phyloP scores from a whole-genome alignment of 208 protist species.

The Blastocrithidia nonstop region DNA sequence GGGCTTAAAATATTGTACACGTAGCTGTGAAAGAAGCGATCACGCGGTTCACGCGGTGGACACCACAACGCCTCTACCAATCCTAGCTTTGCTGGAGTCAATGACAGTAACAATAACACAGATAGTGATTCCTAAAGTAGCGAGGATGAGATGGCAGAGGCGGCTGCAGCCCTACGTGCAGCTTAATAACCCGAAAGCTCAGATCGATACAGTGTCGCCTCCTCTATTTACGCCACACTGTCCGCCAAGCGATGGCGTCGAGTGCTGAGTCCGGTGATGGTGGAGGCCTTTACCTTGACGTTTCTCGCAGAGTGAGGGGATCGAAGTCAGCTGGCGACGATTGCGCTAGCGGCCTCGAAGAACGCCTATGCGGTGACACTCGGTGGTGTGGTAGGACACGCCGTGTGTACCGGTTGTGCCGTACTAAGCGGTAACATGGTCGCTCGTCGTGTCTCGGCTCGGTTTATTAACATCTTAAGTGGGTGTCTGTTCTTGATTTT shows the following conservation, averaged over 20 bases:
- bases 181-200: conserved; percentile 48
- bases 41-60: background rate
- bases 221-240: conserved; percentile 19
- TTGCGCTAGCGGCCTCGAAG: conserved; percentile 84
- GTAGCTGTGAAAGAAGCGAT: conserved; percentile 29
- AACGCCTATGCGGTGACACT: conserved; percentile 88
- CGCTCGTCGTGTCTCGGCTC: conserved; percentile 58
- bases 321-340: conserved; percentile 92
- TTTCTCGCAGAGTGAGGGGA: conserved; percentile 96
- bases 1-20: conserved; percentile 80
- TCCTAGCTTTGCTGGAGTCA: background rate
- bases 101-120: too few species aligned
- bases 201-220: conserved; percentile 35
- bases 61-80: background rate
- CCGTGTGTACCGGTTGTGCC: conserved; percentile 87
- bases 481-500: conserved; percentile 76
- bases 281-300: conserved; percentile 90
- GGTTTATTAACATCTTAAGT: conserved; percentile 61
- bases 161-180: conserved; percentile 50
- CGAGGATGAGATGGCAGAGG: conserved; percentile 82
- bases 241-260: conserved; percentile 28
- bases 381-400: conserved; percentile 87
- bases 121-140: conserved; percentile 11
- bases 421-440: conserved; percentile 84
- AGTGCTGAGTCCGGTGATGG: conserved; percentile 54